Conservation (phyloP, 2,329 filamentous ascomycete genomes). For the Fusarium luffae region DNA sequence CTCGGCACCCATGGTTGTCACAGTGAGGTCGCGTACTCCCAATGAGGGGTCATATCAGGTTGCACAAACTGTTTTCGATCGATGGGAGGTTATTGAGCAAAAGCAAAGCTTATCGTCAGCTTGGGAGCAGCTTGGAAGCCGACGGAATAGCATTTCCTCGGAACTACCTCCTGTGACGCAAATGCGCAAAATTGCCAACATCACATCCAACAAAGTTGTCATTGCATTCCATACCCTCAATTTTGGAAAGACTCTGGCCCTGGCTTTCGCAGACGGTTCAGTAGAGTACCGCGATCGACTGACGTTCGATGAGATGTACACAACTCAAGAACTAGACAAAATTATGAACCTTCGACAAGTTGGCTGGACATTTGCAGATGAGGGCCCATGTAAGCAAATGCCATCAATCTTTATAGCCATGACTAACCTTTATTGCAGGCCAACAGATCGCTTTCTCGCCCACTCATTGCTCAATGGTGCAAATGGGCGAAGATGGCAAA, state of each 20-base stretch:
- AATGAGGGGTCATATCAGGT: conserved; percentile 68
- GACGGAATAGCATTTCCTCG: conserved; percentile 64
- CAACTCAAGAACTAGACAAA: conserved; percentile 70
- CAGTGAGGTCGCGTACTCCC: conserved; percentile 74
- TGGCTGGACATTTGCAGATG: conserved; percentile 77
- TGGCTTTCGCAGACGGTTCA: conserved; percentile 83
- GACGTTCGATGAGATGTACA: conserved; percentile 75
- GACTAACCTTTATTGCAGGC: conserved; percentile 53
- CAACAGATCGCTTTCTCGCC: conserved; percentile 71
- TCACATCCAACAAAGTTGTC: conserved; percentile 76
- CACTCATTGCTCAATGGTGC: conserved; percentile 67
- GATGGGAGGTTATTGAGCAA: conserved; percentile 82
- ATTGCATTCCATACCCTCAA: conserved; percentile 75
- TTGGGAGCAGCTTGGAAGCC: conserved; percentile 78
- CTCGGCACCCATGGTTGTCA: conserved; percentile 72
- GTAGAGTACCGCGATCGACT: conserved; percentile 82
- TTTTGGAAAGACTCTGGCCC: conserved; percentile 76
- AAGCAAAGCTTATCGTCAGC: conserved; percentile 76
- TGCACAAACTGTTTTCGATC: conserved; percentile 78
- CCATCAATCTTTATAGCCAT: not conserved
- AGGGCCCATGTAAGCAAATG: conserved; percentile 68
- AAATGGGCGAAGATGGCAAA: conserved; percentile 68
- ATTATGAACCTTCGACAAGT: conserved; percentile 79
- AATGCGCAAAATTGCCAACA: conserved; percentile 74
- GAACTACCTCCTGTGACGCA: conserved; percentile 51